These are phyloP conservation scores for Beta lomatogona DNA, from an alignment of 179 eudicot genomes.

Conservation along the genomic window DNA sequence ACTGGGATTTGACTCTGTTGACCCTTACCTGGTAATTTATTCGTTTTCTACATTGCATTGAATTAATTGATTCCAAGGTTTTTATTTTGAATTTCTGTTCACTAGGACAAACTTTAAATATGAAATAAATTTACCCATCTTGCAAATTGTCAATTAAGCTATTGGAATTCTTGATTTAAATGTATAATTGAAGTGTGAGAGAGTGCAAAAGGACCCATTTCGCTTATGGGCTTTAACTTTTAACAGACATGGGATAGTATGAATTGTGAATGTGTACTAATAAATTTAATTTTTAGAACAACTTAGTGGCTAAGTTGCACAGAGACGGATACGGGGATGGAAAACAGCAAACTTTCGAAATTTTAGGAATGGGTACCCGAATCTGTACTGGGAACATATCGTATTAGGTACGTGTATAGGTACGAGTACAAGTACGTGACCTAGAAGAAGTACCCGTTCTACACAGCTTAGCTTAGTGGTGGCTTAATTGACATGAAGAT, in stretches of 20 bases:
- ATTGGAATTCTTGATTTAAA: background rate
- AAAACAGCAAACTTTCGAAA: too few relatives aligned
- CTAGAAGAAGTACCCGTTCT: too few relatives aligned
- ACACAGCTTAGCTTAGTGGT: too few relatives aligned
- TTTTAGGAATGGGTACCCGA: too few relatives aligned
- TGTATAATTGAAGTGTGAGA: background rate
- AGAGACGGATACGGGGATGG: too few relatives aligned
- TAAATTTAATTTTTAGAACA: too few relatives aligned
- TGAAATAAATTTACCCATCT: background rate
- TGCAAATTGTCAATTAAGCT: background rate
- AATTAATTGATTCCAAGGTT: background rate
- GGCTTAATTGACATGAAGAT: too few relatives aligned
- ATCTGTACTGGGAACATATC: too few relatives aligned
- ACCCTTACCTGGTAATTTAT: slow-evolving; percentile 68
- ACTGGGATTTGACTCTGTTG: slow-evolving; percentile 88
- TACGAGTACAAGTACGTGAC: too few relatives aligned
- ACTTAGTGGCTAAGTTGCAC: too few relatives aligned
- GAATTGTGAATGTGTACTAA: background rate
- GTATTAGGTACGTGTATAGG: too few relatives aligned
- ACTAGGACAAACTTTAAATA: background rate
- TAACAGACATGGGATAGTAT: background rate
- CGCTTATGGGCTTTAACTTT: too few relatives aligned
- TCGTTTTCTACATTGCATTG: background rate
- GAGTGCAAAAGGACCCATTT: background rate
- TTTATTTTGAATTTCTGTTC: background rate